Base-by-base conservation (phyloP, 129 eudicot species). In the Flaveria trinervia region DNA sequence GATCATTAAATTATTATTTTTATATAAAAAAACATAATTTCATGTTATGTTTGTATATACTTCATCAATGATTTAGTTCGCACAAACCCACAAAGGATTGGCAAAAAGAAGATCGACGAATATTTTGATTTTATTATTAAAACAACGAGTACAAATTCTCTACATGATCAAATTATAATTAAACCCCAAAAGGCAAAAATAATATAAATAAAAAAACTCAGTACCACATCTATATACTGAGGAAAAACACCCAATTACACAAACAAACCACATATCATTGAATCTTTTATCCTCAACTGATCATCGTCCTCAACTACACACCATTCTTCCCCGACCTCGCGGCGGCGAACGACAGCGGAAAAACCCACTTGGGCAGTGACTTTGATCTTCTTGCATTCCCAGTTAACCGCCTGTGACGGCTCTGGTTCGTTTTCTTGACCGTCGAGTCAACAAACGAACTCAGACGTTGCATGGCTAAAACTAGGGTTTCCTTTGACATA, bases 291-390 rank as follows among this genome's bases (percentile, higher is more conserved):
- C 26, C 17, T 46, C 46, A 18, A 36, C 74, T 16, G 26, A 66
- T 74, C 52, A n/a, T 45, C 69, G 45, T 39, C 9, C 72, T 51
- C 0, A 52, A 80, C 23, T 70, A 44, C 15, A 13, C 44, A 66
- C 30, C 30, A 15, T 74, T 68, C 70, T 64, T 93, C 92, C 62
- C 87, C 70, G 66, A 83, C 79, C 79, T 86, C 86, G 56, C 74
- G 85, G 62, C 43, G 96, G 43, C 79, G 72, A 88, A 84, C 48
- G 98, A 92, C 60, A 93, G 85, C 52, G 92, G 86, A 85, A 93
- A 88, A 90, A 93, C 96, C 98, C 98, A 93, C 72, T 90, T 93
- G 70, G 89, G 81, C 64, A 93, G 72, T 30, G 86, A 80, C 84
- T 89, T 90, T 6, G 79, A 56, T 77, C 85, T 82, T 51, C 85